Percentiles rank a stretch among this genome's conserved stretches.
phyloP scores from a whole-genome alignment of 2,329 filamentous ascomycete genomes.

The Corniculantispora saksenae region DNA sequence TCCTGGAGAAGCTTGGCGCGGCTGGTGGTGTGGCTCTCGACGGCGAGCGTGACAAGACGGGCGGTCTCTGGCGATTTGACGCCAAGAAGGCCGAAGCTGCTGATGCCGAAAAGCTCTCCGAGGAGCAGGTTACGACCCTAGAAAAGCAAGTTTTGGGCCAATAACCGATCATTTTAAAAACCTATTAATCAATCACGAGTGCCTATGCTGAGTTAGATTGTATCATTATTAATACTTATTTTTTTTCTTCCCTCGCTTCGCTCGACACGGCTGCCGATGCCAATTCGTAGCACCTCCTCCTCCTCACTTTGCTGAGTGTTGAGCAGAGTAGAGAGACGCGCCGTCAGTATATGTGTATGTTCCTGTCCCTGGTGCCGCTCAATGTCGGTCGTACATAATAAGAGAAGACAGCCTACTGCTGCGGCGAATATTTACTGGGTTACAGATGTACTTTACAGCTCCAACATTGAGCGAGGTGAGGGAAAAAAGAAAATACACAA shows the following conservation, averaged over 20 bases:
- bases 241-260: neutral
- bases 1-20: constrained; percentile 47
- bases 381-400: no score
- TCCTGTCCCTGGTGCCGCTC: neutral
- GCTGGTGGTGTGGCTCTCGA: constrained; percentile 49
- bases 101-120: constrained; percentile 38
- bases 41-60: constrained; percentile 62
- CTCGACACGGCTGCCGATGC: neutral
- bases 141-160: constrained; percentile 47
- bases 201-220: constrained; percentile 5
- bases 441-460: no score
- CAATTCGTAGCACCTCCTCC: no score
- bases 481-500: neutral
- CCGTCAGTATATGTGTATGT: neutral
- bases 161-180: constrained; percentile 24
- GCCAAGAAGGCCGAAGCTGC: constrained; percentile 45
- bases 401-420: no score
- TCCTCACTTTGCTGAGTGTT: neutral
- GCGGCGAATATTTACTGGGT: no score
- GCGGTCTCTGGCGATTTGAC: constrained; percentile 62
- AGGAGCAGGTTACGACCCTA: constrained; percentile 43
- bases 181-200: neutral
- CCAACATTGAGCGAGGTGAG: no score
- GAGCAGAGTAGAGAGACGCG: no score
- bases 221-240: neutral